Conservation (phyloP, 2,329 filamentous ascomycete species). For the Hymenoscyphus infarciens region DNA sequence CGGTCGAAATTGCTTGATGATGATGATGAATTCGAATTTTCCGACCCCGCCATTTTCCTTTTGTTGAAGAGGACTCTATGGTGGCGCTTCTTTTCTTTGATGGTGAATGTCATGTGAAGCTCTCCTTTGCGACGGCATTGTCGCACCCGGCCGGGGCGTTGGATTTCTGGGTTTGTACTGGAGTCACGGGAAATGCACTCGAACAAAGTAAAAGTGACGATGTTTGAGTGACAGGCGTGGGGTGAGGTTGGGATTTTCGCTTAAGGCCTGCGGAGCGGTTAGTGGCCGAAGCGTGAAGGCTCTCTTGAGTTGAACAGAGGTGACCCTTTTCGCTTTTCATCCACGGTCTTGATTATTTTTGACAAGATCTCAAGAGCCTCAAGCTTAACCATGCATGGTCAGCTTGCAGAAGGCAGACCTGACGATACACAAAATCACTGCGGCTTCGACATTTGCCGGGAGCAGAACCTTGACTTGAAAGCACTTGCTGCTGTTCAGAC, state of each 20-base stretch:
- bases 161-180: neutral
- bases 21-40: conserved; percentile 17
- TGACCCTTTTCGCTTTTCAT: neutral
- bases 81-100: conserved; percentile 32
- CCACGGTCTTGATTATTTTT: neutral
- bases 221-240: neutral
- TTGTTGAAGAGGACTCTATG: conserved; percentile 32
- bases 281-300: neutral
- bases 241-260: conserved; percentile 3
- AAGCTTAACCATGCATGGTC: too few species aligned
- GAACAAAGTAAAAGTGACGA: conserved; percentile 7
- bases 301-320: too few species aligned
- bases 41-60: conserved; percentile 21
- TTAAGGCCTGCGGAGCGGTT: neutral
- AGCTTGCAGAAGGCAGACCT: too few species aligned
- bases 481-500: too few species aligned
- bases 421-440: too few species aligned
- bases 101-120: conserved; percentile 32
- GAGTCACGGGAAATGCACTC: conserved; percentile 8
- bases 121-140: conserved; percentile 14
- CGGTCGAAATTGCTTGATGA: conserved; percentile 18
- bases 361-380: neutral
- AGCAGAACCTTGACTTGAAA: too few species aligned
- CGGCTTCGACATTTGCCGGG: too few species aligned
- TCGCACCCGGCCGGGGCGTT: neutral